Percentiles rank a stretch among this genome's conserved stretches.
These are phyloP conservation scores for Fusarium sp. DNA, from an alignment of 2,329 filamentous ascomycete species.

Conservation along the genomic window DNA sequence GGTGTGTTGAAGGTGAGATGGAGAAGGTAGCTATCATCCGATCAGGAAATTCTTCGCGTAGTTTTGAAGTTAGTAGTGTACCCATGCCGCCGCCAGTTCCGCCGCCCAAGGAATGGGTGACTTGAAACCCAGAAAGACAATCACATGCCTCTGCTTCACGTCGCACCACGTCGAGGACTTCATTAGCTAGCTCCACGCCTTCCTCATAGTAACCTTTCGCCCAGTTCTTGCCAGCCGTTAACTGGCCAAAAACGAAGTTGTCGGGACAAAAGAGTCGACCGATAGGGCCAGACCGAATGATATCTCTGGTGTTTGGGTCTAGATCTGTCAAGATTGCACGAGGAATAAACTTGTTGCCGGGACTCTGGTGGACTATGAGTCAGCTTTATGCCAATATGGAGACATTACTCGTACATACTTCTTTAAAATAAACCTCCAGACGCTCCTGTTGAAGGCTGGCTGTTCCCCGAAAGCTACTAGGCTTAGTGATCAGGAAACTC, in stretches of 20 bases:
- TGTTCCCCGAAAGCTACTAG: slow-evolving; percentile 81
- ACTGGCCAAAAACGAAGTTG: slow-evolving; percentile 99
- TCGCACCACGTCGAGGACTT: slow-evolving; percentile 97
- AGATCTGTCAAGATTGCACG: slow-evolving; percentile 99
- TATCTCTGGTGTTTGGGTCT: slow-evolving; percentile 99
- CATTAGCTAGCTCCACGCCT: slow-evolving; percentile 97
- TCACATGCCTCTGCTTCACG: slow-evolving; percentile 98
- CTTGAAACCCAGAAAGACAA: slow-evolving; percentile 99
- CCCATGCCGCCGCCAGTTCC: slow-evolving; percentile 99
- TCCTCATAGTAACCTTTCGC: slow-evolving; percentile 99
- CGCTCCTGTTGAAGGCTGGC: slow-evolving; percentile 99
- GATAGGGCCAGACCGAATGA: slow-evolving; percentile 96
- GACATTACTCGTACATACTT: slow-evolving; percentile 57
- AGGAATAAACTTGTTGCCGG: not conserved
- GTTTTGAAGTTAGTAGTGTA: slow-evolving; percentile 99
- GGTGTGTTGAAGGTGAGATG: slow-evolving; percentile 71
- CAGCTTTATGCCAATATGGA: too few species aligned
- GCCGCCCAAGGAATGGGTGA: slow-evolving; percentile 99
- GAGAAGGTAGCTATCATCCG: slow-evolving; percentile 99
- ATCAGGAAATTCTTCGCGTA: slow-evolving; percentile 97
- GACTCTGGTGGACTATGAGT: too few species aligned
- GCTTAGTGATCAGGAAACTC: not conserved
- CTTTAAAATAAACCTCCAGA: slow-evolving; percentile 99
- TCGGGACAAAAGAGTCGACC: slow-evolving; percentile 99
- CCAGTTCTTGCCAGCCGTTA: slow-evolving; percentile 68